A percentile compares a stretch with the other conserved stretches of the same genome.
phyloP scores from a whole-genome alignment of 495 filamentous ascomycete genomes.

The Hyaloscypha bicolor region DNA sequence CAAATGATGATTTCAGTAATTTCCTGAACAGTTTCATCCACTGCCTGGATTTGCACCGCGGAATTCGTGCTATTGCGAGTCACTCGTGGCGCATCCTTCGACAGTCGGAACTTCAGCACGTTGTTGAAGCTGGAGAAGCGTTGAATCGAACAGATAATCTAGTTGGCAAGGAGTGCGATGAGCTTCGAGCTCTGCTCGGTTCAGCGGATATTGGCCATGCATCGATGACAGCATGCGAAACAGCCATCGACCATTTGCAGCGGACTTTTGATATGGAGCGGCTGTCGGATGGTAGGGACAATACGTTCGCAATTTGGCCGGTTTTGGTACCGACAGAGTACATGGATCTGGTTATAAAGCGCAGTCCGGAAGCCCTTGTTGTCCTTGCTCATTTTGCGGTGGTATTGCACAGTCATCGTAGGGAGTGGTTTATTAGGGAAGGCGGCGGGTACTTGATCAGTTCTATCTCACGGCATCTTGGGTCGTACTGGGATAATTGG shows the following conservation, averaged over 20 bases:
- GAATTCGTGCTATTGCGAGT: background rate
- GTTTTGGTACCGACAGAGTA: background rate
- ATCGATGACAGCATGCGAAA: background rate
- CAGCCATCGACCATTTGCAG: background rate
- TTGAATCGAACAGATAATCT: background rate
- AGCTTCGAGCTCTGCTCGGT: background rate
- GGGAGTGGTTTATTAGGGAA: constrained; percentile 3
- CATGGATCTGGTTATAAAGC: background rate
- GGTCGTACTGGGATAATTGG: background rate
- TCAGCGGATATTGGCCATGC: background rate
- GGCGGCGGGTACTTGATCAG: background rate
- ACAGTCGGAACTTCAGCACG: background rate
- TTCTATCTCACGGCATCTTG: background rate
- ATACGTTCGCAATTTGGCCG: background rate
- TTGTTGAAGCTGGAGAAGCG: background rate
- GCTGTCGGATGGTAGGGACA: background rate
- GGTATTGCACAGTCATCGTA: background rate
- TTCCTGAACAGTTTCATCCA: background rate
- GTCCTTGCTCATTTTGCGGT: background rate
- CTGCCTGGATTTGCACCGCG: background rate
- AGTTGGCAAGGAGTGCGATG: background rate
- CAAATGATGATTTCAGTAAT: background rate
- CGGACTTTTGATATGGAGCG: background rate
- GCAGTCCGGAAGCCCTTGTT: background rate
- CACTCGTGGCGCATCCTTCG: background rate